Evolutionary conservation across 495 filamentous ascomycete genomes (phyloP), one percentile per base, ranked within the genome.

Genomic region (Podospora pseudocomata): DNA sequence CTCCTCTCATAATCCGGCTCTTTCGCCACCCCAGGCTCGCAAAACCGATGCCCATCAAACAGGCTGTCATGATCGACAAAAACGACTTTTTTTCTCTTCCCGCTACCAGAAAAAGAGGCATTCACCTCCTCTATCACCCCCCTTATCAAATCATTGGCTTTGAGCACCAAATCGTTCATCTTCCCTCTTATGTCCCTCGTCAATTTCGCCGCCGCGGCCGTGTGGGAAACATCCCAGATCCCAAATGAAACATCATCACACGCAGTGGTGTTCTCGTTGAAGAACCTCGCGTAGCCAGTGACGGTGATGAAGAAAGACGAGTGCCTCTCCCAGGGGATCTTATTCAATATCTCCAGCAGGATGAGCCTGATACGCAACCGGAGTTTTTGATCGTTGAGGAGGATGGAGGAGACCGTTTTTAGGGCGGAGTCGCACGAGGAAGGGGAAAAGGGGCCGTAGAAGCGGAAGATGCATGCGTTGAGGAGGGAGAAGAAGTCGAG

Each of bases 201-300:
- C 39, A 82, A 69, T 68, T 72, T 76, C 1, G 71, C 76, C 7
- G 39, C 39, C 5, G 9, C 39, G 6, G 9, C 39, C 39, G 23
- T 23, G 23, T 49, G 9, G 15, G 39, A 49, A 49, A 11, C 7
- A 49, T 5, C 13, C 78, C 78, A 79, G 15, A 82, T 69, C 7
- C 79, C 79, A 32, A 82, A 68, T 19, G 76, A 78, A 65, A 69
- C 72, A 16, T 77, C 72, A 39, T 85, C 78, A 63, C 83, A 85
- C 4, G 66, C 68, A n/a, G 72, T 74, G 23, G 81, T 85, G 18
- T 74, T 71, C 15, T 75, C 80, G 70, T 83, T 81, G 68, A 83
- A 85, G 70, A 85, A 85, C 4, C 76, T 74, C 23, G 80, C 80
- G 67, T 85, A 85, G 9, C 82, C 80, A 2, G 82, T 82, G 16